Percentiles rank a stretch among this genome's conserved stretches.
Conservation (phyloP, 2,329 filamentous ascomycete genomes). For the Aureobasidium sp. region DNA sequence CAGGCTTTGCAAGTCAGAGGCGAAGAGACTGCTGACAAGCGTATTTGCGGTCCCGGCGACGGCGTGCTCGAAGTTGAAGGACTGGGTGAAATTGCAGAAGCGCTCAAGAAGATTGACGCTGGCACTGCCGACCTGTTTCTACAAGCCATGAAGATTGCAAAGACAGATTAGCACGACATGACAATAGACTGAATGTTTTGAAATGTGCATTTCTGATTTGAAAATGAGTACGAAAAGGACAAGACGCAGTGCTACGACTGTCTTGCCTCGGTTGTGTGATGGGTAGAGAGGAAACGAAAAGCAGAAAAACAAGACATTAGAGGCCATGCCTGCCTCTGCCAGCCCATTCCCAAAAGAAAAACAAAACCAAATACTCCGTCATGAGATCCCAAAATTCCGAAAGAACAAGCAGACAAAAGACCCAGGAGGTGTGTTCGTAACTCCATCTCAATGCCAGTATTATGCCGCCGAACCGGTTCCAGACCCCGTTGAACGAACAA, state of each 20-base stretch:
- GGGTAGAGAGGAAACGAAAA: background rate
- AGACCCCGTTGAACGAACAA: background rate
- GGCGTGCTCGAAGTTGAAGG: constrained; percentile 17
- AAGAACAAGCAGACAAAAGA: constrained; percentile 7
- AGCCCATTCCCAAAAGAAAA: background rate
- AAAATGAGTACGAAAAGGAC: constrained; percentile 5
- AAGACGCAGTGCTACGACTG: background rate
- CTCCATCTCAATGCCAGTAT: constrained; percentile 14
- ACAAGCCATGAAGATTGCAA: constrained; percentile 19
- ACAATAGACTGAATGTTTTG: background rate
- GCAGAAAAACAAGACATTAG: background rate
- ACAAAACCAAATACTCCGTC: constrained; percentile 8
- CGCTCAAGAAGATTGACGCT: constrained; percentile 10
- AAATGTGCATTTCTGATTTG: background rate
- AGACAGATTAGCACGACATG: background rate
- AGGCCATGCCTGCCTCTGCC: background rate
- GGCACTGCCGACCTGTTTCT: constrained; percentile 17
- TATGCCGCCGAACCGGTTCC: constrained; percentile 1
- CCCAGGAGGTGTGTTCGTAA: constrained; percentile 4
- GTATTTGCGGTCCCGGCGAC: constrained; percentile 9
- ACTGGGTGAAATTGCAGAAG: constrained; percentile 16
- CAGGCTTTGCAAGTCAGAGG: constrained; percentile 19
- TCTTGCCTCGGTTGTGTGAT: background rate
- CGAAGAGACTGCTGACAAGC: constrained; percentile 7
- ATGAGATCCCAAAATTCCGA: background rate